Conservation (phyloP, 441 rosid species). For the Gossypium schwendimanii region DNA sequence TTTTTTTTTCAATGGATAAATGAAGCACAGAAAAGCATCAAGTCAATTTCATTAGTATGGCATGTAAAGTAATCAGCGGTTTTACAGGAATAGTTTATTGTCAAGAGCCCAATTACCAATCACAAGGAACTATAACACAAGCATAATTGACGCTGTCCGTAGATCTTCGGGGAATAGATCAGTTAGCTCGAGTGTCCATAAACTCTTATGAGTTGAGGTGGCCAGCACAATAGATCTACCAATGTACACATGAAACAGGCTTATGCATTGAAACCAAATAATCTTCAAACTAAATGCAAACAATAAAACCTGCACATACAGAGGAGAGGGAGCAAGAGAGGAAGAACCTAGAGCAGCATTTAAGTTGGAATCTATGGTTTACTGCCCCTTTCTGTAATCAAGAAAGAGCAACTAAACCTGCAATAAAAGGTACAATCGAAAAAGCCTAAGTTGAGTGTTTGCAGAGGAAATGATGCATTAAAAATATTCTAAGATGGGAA, state of each 20-base stretch:
- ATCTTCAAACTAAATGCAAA: neutral
- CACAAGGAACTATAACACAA: neutral
- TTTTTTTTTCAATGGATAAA: neutral
- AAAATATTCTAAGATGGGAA: neutral
- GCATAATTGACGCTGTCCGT: constrained; percentile 12
- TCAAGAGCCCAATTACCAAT: constrained; percentile 7
- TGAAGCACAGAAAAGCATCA: neutral
- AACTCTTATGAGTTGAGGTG: neutral
- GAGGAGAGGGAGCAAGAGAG: neutral
- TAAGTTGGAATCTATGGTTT: neutral
- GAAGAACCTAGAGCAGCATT: neutral
- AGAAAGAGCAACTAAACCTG: constrained; percentile 9
- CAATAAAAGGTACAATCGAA: neutral
- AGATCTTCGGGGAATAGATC: neutral
- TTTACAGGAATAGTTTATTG: neutral
- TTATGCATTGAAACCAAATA: constrained; percentile 3
- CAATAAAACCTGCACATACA: neutral
- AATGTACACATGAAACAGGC: neutral
- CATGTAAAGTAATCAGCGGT: neutral
- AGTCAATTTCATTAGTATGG: neutral
- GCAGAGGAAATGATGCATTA: neutral
- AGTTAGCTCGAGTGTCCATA: neutral
- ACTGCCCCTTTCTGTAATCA: constrained; percentile 2
- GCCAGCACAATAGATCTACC: constrained; percentile 14
- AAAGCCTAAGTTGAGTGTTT: neutral